These are phyloP conservation scores for Rhytidiadelphus loreus DNA, from an alignment of 225 moss, liverwort and hornwort species.

Conservation along the genomic window DNA sequence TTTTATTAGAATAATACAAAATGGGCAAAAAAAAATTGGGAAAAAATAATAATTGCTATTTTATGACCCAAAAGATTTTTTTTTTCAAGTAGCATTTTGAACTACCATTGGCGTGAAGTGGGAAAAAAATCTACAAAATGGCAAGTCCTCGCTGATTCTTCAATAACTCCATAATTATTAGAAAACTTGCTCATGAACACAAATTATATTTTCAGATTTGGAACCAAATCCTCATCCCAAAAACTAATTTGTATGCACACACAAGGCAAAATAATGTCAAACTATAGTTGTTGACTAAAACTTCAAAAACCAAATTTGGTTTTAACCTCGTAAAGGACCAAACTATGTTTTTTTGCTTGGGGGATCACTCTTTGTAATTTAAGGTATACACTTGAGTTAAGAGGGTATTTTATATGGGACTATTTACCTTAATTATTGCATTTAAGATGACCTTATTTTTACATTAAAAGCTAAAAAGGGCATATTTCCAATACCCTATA, in stretches of 20 bases:
- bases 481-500: too few species aligned
- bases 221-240: accelerated
- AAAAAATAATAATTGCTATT: neutral
- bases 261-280: neutral
- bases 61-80: neutral
- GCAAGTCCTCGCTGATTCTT: accelerated
- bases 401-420: too few species aligned
- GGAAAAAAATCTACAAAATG: neutral
- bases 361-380: too few species aligned
- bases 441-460: too few species aligned
- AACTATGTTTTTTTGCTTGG: too few species aligned
- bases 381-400: too few species aligned
- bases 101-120: too few species aligned
- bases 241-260: neutral
- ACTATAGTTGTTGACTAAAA: accelerated
- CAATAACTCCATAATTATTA: neutral
- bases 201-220: neutral
- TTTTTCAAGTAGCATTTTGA: neutral
- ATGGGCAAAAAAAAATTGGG: too few species aligned
- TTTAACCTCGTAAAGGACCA: too few species aligned
- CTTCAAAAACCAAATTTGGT: neutral
- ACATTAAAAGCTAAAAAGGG: too few species aligned
- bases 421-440: too few species aligned
- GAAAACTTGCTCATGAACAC: neutral
- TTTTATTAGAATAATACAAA: too few species aligned